Evolutionary conservation across 495 filamentous ascomycete genomes (phyloP).

Genomic region (Lasiosphaeria hispida): DNA sequence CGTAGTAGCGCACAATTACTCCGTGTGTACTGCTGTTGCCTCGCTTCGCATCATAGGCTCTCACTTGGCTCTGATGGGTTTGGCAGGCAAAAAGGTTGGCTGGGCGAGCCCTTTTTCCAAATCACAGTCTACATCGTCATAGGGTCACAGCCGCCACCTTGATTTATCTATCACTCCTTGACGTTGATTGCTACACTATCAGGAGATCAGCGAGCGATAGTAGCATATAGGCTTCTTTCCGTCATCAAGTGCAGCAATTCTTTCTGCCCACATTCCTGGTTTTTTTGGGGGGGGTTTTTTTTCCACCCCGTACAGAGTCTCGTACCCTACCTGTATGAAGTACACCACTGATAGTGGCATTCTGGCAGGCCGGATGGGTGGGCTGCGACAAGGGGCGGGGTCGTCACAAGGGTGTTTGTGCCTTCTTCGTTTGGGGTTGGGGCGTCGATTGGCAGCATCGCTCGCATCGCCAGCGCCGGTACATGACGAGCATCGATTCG

Average conservation of each 20-base stretch:
- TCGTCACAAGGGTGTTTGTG: background rate
- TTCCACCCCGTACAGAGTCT: background rate
- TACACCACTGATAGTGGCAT: background rate
- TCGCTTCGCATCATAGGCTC: too few species aligned
- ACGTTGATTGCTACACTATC: background rate
- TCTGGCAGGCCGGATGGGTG: too few species aligned
- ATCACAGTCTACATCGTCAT: background rate
- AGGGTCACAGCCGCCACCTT: background rate
- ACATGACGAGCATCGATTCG: background rate
- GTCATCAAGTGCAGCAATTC: background rate
- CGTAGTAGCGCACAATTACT: too few species aligned
- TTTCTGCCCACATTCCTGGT: background rate
- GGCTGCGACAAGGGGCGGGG: background rate
- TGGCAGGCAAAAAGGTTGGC: background rate
- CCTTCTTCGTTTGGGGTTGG: slow-evolving; percentile 1
- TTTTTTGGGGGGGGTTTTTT: background rate
- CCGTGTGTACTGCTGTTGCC: too few species aligned
- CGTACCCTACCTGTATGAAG: background rate
- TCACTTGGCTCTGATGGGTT: background rate
- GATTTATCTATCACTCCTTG: background rate
- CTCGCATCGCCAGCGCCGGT: background rate
- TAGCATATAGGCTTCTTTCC: background rate
- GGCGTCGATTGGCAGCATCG: slow-evolving; percentile 10
- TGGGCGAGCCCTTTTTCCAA: background rate
- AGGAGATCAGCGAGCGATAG: slow-evolving; percentile 3